Evolutionary conservation across 495 filamentous ascomycete species (phyloP), one percentile per base, ranked within the genome.

Genomic region (Hapsidospora chrysogenum): DNA sequence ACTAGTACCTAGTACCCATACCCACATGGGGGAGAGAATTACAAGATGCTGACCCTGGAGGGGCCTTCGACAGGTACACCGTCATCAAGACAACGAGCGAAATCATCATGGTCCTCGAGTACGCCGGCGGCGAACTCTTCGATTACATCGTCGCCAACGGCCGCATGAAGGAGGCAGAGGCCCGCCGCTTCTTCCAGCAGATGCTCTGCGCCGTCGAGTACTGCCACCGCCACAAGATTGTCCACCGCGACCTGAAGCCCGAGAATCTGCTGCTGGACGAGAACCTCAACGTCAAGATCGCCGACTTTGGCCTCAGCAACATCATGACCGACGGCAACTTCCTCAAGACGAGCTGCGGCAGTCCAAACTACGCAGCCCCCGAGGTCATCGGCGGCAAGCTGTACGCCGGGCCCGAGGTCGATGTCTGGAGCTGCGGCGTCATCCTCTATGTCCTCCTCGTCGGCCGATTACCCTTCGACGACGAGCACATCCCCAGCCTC

Each of bases 311-410:
- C 36, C 61, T 97, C 35, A 95, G 87, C 60, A 97, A 97, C 49
- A 96, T 97, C 56, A 96, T 97, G 87, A 95, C 89, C 7, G 89
- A 97, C 47, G 89, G 89, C 7, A 97, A 96, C 50, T 97, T 97
- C 54, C 71, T 97, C 45, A 95, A 94, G 60, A 97, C 89, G 0
- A 94, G 85, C 58, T 97, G 89, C 52, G 89, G 89, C 36, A 94
- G 85, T 45, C 89, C 89, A 13, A 97, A 97, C 54, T 97, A 97
- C 54, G 89, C 89, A 14, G 89, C 89, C 3, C 89, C 89, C 2
- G 89, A 97, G 53, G 89, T 97, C 41, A 97, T 97, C 46, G 85
- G 82, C 29, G 89, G 89, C 10, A 97, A 96, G 64, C 66, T 97
- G 36, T 97, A 97, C 48, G 89, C 89, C 17, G 89, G 89, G 2